Evolutionary conservation across 176 grass and related monocot genomes (phyloP).

Genomic region (Carex cristatella): DNA sequence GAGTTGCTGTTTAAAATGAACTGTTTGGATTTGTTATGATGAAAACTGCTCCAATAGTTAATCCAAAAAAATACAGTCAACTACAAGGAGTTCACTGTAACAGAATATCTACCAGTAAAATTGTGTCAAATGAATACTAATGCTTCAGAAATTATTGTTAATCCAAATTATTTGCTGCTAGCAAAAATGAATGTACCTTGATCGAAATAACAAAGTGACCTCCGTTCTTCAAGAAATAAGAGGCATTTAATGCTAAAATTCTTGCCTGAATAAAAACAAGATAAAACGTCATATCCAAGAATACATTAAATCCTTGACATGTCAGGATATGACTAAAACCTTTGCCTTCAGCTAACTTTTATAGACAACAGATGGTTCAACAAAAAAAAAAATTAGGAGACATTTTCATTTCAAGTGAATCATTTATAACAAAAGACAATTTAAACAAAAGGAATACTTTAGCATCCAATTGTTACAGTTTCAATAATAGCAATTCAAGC

Average conservation of each 20-base stretch:
- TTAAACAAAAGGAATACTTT: not conserved
- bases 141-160: too few species aligned
- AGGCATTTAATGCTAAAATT: slow-evolving; percentile 78
- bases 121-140: too few species aligned
- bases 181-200: slow-evolving; percentile 40
- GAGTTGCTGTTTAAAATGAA: not conserved
- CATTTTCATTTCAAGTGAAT: not conserved
- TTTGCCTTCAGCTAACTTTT: not conserved
- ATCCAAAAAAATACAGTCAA: not conserved
- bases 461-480: too few species aligned
- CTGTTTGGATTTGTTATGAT: not conserved
- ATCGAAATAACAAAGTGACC: slow-evolving; percentile 93
- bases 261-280: slow-evolving; percentile 56
- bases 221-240: slow-evolving; percentile 85
- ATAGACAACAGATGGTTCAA: not conserved
- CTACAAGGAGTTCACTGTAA: not conserved
- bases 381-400: not conserved
- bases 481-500: too few species aligned
- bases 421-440: not conserved
- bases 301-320: not conserved
- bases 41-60: not conserved
- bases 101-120: not conserved
- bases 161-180: not conserved
- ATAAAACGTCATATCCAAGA: not conserved
- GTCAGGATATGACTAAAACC: not conserved